Percentiles rank a stretch among this genome's conserved stretches.
Evolutionary conservation across 805 yeast genomes (phyloP).

Genomic region (Wickerhamiella lipophila): DNA sequence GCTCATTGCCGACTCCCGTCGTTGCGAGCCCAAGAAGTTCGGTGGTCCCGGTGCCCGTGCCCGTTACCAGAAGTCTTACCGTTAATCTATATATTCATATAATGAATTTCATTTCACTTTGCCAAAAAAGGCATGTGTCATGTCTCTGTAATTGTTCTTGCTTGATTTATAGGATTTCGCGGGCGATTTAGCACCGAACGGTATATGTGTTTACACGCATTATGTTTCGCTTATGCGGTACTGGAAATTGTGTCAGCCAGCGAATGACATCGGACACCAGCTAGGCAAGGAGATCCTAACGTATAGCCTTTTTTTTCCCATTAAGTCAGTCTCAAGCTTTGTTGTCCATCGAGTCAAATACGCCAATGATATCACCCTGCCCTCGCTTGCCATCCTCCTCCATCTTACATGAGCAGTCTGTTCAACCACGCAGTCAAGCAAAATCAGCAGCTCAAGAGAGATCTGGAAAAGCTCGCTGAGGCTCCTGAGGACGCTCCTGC

Average conservation of each 20-base stretch:
- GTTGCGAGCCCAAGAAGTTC: slow-evolving; percentile 99
- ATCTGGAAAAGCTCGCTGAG: slow-evolving; percentile 44
- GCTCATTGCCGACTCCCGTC: slow-evolving; percentile 98
- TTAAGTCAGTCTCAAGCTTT: too few species aligned
- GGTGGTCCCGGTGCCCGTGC: slow-evolving; percentile 99
- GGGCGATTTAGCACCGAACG: too few species aligned
- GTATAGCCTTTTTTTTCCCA: too few species aligned
- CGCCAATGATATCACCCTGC: too few species aligned
- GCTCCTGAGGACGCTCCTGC: slow-evolving; percentile 59
- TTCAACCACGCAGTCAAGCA: slow-evolving; percentile 87
- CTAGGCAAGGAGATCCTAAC: too few species aligned
- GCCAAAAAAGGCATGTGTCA: not conserved
- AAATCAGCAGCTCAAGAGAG: slow-evolving; percentile 57
- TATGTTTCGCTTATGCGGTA: not conserved
- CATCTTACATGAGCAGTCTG: slow-evolving; percentile 48
- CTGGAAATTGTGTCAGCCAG: not conserved
- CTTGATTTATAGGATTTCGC: too few species aligned
- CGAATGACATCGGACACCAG: too few species aligned
- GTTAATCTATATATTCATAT: slow-evolving; percentile 41
- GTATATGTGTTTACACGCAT: not conserved
- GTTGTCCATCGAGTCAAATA: too few species aligned
- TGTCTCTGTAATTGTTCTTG: not conserved
- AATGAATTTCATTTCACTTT: not conserved
- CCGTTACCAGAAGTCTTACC: slow-evolving; percentile 99
- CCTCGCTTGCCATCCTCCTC: not conserved